Evolutionary conservation across 495 filamentous ascomycete genomes (phyloP), one percentile per base, ranked within the genome.

Genomic region (Geoglossum glabrum): DNA sequence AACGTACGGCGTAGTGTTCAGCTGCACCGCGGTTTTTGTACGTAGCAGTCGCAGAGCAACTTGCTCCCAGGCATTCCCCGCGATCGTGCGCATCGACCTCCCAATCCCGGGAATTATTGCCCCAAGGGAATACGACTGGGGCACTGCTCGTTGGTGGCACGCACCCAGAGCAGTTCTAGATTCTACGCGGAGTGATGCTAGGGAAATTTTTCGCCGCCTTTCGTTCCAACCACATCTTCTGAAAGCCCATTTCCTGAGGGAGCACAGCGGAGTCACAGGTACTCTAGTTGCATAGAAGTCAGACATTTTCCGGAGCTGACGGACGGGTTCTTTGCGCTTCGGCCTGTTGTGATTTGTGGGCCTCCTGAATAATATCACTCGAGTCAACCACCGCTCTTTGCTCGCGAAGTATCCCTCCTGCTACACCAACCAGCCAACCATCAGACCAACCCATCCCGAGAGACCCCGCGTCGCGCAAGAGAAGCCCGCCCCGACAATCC

Each of bases 261-360:
- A 31, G 19, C 49, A 52, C 49, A 52, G 25, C 23, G 17, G 49
- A n/a, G 25, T 52, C 23, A 31, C 23, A n/a, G 26, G 23, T 19
- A 52, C 49, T 28, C 49, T 52, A 30, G 49, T 30, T 52, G 49
- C 49, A 52, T 52, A 52, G 25, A 30, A 52, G 49, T 52, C 49
- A 52, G 49, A 52, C 49, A 30, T 30, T 25, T n/a, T 27, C 25
- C 23, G 49, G 49, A 52, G 49, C 49, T 52, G 49, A 52, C 49
- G 15, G 49, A 30, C 23, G 49, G 49, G 28, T 30, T 30, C 28
- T 27, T 52, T 52, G 49, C 19, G 43, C 49, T 52, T 31, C 8
- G 28, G 25, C 28, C 25, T 30, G 17, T 9, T 52, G n/a, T 52
- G 49, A 52, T 52, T 52, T 52, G 49, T 26, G 49, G 49, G 23